Evolutionary conservation across 495 filamentous ascomycete species (phyloP), one percentile per base, ranked within the genome.

Genomic region (Tuber aestivum): DNA sequence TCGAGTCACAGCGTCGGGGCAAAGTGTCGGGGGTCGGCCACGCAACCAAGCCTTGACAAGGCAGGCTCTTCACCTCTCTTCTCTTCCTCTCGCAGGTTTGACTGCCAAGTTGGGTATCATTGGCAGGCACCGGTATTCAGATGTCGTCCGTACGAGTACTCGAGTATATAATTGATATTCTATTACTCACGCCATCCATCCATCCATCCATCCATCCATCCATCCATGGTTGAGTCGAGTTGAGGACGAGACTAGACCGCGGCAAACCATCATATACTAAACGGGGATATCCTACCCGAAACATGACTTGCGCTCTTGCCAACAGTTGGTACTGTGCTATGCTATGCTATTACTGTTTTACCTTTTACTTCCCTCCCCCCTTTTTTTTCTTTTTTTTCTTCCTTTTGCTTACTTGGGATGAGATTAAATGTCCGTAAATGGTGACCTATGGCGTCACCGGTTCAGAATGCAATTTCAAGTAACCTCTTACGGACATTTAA

Each of bases 181-280:
- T 72, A 69, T 71, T 72, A 71, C 74, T 70, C 44, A 71, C 44
- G 42, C 48, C 70, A 70, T 70, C 72, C 70, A 69, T 79, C 70
- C 41, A 45, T 42, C 42, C 71, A 61, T 9, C 44, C 44, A 21
- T 48, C 44, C 44, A 14, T 14, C 41, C 41, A 45, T 21, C 45
- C 45, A 48, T 48, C 20, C 20, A 27, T 32, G 10, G 48, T 27
- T 4, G 20, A 10, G n/a, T 61, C 12, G n/a, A 27, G 50, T 61
- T 61, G 9, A 27, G 10, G 50, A 61, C 16, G 0, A 21, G 44
- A 21, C 44, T 48, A n/a, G 23, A n/a, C 48, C 48, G 12, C 48
- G 23, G 48, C n/a, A n/a, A 56, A 23, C 23, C n/a, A 56, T 20
- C 38, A 40, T 40, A 40, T 40, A 40, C 7, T n/a, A n/a, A 56